These are phyloP conservation scores for Tetragonia tetragonoides DNA, from an alignment of 148 eudicot species.

Conservation along the genomic window DNA sequence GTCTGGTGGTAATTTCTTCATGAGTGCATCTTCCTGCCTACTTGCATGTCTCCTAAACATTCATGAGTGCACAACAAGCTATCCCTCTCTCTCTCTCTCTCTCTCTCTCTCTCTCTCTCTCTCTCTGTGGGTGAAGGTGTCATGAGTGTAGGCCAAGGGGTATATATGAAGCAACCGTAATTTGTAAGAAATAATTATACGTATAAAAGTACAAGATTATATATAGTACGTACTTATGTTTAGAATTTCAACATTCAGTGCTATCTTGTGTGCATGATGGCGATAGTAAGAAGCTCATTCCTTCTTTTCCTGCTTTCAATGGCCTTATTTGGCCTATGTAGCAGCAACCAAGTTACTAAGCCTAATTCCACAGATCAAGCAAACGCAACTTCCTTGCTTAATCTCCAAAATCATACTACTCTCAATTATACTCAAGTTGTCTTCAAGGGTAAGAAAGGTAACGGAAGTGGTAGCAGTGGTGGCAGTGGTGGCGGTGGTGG, in stretches of 20 bases:
- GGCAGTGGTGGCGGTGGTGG: not conserved
- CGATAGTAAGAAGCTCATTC: constrained; percentile 3
- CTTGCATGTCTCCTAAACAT: not conserved
- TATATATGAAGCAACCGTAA: constrained; percentile 2
- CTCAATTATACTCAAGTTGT: constrained; percentile 10
- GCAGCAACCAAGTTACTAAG: constrained; percentile 2
- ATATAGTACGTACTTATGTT: not conserved
- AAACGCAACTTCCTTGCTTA: constrained; percentile 3
- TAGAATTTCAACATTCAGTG: too few species aligned
- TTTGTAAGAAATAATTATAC: constrained; percentile 2
- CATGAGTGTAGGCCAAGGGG: not conserved
- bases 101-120: too few species aligned
- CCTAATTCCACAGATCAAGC: not conserved
- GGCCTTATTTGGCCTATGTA: constrained; percentile 6
- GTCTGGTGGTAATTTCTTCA: not conserved
- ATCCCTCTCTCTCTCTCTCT: constrained; percentile 3
- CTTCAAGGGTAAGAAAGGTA: not conserved
- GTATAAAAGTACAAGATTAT: not conserved
- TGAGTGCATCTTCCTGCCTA: not conserved
- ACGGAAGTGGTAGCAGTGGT: not conserved
- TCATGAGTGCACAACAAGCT: constrained; percentile 9
- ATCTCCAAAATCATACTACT: not conserved
- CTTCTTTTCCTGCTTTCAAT: constrained; percentile 10
- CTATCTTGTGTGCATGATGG: not conserved
- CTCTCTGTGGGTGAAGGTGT: not conserved